phyloP scores from a whole-genome alignment of 257 asterid genomes.

The Solanum tacnaense region DNA sequence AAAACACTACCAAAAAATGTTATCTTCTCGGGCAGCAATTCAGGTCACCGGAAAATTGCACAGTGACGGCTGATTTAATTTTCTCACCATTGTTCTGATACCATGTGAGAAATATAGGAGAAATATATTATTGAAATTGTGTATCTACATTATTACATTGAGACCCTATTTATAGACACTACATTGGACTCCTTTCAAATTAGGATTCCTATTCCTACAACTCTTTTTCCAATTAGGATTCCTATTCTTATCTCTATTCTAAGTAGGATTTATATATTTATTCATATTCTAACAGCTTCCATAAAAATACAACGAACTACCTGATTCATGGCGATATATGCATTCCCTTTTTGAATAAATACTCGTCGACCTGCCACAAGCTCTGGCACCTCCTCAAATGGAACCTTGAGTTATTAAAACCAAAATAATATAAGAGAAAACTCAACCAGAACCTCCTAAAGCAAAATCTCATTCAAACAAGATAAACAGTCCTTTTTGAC shows the following conservation, averaged over 20 bases:
- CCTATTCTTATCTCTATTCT: neutral
- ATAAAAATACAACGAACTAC: conserved; percentile 24
- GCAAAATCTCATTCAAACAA: neutral
- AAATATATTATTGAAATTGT: neutral
- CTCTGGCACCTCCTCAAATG: conserved; percentile 95
- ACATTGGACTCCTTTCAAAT: neutral
- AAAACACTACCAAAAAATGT: too few species aligned
- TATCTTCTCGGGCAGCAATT: too few species aligned
- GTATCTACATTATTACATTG: neutral
- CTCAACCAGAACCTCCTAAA: neutral
- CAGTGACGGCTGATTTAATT: too few species aligned
- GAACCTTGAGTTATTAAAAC: conserved; percentile 48
- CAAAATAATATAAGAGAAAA: neutral
- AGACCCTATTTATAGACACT: neutral
- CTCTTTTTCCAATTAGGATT: neutral
- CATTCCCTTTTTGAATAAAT: conserved; percentile 67
- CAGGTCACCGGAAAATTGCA: too few species aligned
- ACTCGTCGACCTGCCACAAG: conserved; percentile 83
- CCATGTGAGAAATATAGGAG: neutral
- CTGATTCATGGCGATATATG: conserved; percentile 88
- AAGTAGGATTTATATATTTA: neutral
- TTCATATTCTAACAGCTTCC: neutral
- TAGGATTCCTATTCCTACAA: neutral
- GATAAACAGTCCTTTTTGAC: neutral
- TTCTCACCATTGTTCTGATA: too few species aligned